Evolutionary conservation across 1,284 basidiomycete genomes (phyloP), one percentile per base, ranked within the genome.

Genomic region (Cutaneotrichosporon sp.): DNA sequence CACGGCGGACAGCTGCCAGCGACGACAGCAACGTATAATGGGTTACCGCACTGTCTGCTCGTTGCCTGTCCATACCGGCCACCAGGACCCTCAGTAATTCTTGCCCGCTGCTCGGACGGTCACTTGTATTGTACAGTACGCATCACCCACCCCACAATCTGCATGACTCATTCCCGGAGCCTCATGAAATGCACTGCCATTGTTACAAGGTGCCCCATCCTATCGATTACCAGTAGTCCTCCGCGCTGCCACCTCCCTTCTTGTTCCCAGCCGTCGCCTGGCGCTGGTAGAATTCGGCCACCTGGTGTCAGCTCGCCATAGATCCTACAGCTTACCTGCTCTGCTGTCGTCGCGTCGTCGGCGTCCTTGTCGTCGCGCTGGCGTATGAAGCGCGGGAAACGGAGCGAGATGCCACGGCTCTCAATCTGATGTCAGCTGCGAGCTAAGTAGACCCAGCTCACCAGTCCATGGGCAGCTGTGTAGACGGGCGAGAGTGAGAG

Each of bases 401-500:
- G 88, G 54, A 99, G 81, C 25, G 94, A 97, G 71, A 99, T 91
- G 0, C 95, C 94, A 69, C 93, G 83, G 52, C 90, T 87, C 58
- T 92, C 92, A 33, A 89, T 87, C 92, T 92, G 68, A 20, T 9
- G 59, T 61, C 34, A 59, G 22, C 50, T 27, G 3, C 22, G 10
- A n/a, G n/a, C 2, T 1, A 16, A 33, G 22, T 1, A 4, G 1
- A 6, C 1, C 9, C 1, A 31, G 83, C 90, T 70, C 70, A 95
- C 93, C 81, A 94, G 72, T 66, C 95, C 95, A 77, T 94, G 90
- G n/a, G 92, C 97, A 5, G 97, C 97, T 6, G 92, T 91, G 77
- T 99, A 99, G 31, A 99, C 86, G 1, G 97, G 97, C 80, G 94
- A 97, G 80, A 99, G 81, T 78, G 92, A 97, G 70, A 99, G 78